Percentiles rank a stretch among this genome's conserved stretches.
phyloP scores from a whole-genome alignment of 768 basidiomycete genomes.

The Lentinula aciculospora region DNA sequence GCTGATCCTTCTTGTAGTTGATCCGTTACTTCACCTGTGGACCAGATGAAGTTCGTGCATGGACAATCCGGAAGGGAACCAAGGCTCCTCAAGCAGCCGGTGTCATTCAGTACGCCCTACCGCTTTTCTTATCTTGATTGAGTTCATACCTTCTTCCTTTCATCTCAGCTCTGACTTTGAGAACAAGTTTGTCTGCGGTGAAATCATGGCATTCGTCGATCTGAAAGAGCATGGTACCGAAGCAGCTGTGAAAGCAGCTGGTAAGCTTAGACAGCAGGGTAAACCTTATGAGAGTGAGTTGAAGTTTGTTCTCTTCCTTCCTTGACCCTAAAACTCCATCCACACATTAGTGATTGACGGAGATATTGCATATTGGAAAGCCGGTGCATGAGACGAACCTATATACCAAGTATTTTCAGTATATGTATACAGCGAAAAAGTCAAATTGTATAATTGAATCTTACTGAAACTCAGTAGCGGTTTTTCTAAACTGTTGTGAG shows the following conservation, averaged over 20 bases:
- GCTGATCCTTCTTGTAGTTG: slow-evolving; percentile 41
- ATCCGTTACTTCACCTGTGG: slow-evolving; percentile 98
- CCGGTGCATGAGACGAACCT: slow-evolving; percentile 53
- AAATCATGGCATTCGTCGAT: slow-evolving; percentile 92
- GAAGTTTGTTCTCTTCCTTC: neutral
- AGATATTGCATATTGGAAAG: slow-evolving; percentile 91
- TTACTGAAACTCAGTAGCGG: no score
- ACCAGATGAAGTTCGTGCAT: slow-evolving; percentile 94
- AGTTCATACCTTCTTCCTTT: neutral
- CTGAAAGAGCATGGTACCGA: slow-evolving; percentile 90
- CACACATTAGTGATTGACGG: slow-evolving; percentile 65
- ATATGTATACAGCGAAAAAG: no score
- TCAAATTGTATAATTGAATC: no score
- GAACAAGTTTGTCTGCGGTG: slow-evolving; percentile 96
- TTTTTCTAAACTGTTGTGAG: no score
- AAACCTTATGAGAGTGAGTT: slow-evolving; percentile 91
- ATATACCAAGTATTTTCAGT: no score
- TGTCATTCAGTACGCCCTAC: slow-evolving; percentile 79
- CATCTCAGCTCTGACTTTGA: slow-evolving; percentile 85
- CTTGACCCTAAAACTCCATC: neutral
- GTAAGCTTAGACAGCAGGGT: slow-evolving; percentile 92
- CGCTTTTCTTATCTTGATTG: neutral
- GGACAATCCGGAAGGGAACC: slow-evolving; percentile 92
- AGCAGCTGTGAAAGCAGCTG: slow-evolving; percentile 87
- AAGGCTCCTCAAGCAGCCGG: slow-evolving; percentile 98